A percentile compares a stretch with the other conserved stretches of the same genome.
phyloP scores from a whole-genome alignment of 2,329 filamentous ascomycete genomes.

The Colletotrichum spinosum region DNA sequence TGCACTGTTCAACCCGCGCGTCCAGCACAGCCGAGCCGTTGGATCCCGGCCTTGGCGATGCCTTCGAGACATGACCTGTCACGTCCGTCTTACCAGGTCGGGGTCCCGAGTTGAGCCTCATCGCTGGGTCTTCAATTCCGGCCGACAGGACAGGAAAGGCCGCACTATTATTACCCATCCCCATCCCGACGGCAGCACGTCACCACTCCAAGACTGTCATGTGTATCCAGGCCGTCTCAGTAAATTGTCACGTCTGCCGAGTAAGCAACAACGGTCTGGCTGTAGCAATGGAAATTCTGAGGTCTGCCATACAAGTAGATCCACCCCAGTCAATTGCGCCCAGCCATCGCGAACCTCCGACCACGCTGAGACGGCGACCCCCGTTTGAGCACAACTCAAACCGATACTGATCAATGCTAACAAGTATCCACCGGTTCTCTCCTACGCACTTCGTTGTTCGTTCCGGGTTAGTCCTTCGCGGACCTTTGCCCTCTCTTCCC shows the following conservation, averaged over 20 bases:
- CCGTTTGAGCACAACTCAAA: conserved; percentile 38
- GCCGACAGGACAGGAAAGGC: too few species aligned
- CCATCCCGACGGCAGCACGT: too few species aligned
- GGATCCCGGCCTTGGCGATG: neutral
- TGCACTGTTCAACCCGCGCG: too few species aligned
- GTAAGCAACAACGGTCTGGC: too few species aligned
- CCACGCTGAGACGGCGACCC: conserved; percentile 35
- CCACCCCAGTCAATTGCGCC: neutral
- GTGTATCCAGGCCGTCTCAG: too few species aligned
- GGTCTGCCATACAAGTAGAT: neutral
- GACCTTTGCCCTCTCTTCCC: neutral
- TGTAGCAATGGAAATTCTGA: too few species aligned
- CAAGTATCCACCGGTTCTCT: conserved; percentile 15
- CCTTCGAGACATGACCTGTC: neutral
- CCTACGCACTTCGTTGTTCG: neutral
- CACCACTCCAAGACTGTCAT: too few species aligned
- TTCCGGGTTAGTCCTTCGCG: neutral
- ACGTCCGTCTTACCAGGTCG: neutral
- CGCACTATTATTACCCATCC: too few species aligned
- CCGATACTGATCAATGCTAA: conserved; percentile 36
- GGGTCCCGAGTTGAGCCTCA: too few species aligned
- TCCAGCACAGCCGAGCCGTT: neutral
- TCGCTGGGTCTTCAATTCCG: too few species aligned
- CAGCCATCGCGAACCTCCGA: conserved; percentile 33
- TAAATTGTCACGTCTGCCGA: too few species aligned